Evolutionary conservation across 371 early-diverging fungal genomes (phyloP).

Genomic region (Mortierella sp.): DNA sequence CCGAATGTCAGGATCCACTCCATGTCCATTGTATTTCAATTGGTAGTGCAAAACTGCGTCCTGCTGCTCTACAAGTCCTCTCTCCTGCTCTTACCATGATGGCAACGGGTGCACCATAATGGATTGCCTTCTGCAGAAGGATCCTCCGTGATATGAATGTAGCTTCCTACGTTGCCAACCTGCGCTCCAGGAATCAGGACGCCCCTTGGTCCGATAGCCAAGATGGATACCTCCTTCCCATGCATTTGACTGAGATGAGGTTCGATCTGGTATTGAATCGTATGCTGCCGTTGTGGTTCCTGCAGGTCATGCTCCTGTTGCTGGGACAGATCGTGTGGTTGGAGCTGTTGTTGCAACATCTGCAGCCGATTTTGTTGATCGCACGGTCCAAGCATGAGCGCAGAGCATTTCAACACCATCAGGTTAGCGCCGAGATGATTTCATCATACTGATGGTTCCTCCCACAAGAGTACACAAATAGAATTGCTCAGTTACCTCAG

Average conservation of each 20-base stretch:
- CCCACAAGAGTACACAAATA: too few relatives aligned
- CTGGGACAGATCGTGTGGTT: too few relatives aligned
- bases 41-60: background rate
- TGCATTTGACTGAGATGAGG: constrained; percentile 6
- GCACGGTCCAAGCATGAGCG: too few relatives aligned
- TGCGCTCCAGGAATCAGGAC: constrained; percentile 43
- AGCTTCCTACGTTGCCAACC: constrained; percentile 20
- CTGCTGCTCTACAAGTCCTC: background rate
- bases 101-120: constrained; percentile 48
- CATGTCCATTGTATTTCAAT: background rate
- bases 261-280: constrained; percentile 7
- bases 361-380: too few relatives aligned
- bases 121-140: constrained; percentile 35
- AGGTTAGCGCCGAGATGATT: too few relatives aligned
- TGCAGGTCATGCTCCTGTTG: constrained; percentile 12
- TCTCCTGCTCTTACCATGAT: constrained; percentile 30
- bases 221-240: background rate
- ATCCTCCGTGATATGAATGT: constrained; percentile 39
- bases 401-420: too few relatives aligned
- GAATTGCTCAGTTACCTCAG: constrained; percentile 29
- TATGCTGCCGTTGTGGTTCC: constrained; percentile 2
- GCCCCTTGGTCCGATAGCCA: constrained; percentile 7
- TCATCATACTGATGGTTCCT: too few relatives aligned
- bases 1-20: background rate
- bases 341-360: too few relatives aligned